Evolutionary conservation across 257 asterid species (phyloP).

Genomic region (Ballota nigra): DNA sequence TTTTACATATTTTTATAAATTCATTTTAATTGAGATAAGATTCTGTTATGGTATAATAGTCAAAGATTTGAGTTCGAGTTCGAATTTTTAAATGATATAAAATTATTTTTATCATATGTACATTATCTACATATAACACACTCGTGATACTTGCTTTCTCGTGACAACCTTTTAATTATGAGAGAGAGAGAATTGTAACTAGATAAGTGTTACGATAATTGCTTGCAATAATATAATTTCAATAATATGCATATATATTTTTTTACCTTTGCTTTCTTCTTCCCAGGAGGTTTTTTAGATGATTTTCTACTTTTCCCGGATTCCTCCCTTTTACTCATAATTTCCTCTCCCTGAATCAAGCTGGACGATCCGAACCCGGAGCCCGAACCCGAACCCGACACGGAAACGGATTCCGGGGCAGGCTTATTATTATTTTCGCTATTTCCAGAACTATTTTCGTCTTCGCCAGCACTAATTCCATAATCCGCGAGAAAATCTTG

Average conservation of each 20-base stretch:
- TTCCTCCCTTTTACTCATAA: neutral
- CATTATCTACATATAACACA: neutral
- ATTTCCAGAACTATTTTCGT: neutral
- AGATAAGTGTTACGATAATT: neutral
- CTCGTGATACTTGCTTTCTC: neutral
- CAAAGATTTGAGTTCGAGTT: too few species aligned
- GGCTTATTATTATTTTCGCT: neutral
- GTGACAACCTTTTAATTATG: neutral
- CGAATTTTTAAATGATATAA: too few species aligned
- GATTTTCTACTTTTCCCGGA: neutral
- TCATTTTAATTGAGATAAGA: too few species aligned
- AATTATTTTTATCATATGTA: neutral
- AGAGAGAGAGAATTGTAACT: neutral
- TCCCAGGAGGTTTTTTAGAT: slow-evolving; percentile 6
- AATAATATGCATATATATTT: too few species aligned
- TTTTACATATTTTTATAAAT: too few species aligned
- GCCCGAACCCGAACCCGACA: neutral
- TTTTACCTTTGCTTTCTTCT: slow-evolving; percentile 21
- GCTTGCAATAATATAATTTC: neutral
- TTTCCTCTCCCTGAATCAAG: neutral
- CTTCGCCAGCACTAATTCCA: neutral
- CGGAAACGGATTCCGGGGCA: neutral
- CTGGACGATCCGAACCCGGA: neutral
- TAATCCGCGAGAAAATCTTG: neutral
- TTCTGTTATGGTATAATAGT: too few species aligned